Evolutionary conservation across 2,329 filamentous ascomycete species (phyloP), one percentile per base, ranked within the genome.

Genomic region (Cladosporium sp.): DNA sequence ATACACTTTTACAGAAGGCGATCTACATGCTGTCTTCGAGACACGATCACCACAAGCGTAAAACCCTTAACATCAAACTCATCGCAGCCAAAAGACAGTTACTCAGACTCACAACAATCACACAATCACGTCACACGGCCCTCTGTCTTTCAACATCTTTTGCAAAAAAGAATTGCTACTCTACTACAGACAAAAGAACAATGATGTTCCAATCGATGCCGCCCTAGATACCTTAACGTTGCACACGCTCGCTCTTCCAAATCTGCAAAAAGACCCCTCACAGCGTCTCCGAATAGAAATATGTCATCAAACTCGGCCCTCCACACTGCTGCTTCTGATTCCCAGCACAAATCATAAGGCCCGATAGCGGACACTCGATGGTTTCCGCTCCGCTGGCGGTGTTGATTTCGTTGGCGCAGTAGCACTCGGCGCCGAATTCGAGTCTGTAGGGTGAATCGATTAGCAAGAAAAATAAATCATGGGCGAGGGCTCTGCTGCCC

Each of bases 251-350:
- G 36, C 16, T 43, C 13, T 16, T 16, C 34, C 34, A 36, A 11
- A 36, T 36, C 34, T 11, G 32, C 30, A 8, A 56, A 26, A 10
- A 18, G 2, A 26, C 57, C 48, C 16, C 36, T 65, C 84, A 72
- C 36, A 73, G 32, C 10, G 67, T 66, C 5, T 67, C 59, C 48
- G 74, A 73, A 65, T 74, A 75, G 59, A 75, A 77, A 32, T 76
- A 62, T 39, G 70, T 75, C 70, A 77, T 68, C 65, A 76, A 67
- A 21, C 66, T 69, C 6, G 64, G 53, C 16, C 69, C 74, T 48
- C 75, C 75, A 68, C 75, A 76, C 63, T 67, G 74, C 67, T 75
- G 65, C 43, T 67, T 63, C 53, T 53, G 32, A 62, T 76, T 71
- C 0, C 75, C 75, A 8, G 67, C 61, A 53, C 75, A 77, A 10